A percentile compares a stretch with the other conserved stretches of the same genome.
phyloP scores from a whole-genome alignment of 192 early-diverging fungal genomes.

The Chytriomyces hyalinus region DNA sequence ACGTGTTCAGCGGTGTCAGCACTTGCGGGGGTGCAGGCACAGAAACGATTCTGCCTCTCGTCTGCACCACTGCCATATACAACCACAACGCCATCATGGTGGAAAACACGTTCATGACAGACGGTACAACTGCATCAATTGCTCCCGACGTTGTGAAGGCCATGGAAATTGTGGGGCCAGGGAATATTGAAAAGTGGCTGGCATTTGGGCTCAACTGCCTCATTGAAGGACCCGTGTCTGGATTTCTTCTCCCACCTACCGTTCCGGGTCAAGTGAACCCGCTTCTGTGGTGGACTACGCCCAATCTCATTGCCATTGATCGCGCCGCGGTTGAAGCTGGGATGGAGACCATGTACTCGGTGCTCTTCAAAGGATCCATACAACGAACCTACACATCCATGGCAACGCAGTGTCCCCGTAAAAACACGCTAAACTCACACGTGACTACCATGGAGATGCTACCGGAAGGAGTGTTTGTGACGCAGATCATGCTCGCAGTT shows the following conservation, averaged over 20 bases:
- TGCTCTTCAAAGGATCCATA: slow-evolving; percentile 27
- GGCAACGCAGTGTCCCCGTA: slow-evolving; percentile 8
- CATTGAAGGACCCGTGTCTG: neutral
- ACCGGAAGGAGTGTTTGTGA: neutral
- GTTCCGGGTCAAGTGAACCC: slow-evolving; percentile 31
- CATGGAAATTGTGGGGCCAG: neutral
- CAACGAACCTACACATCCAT: slow-evolving; percentile 15
- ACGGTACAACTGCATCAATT: slow-evolving; percentile 37
- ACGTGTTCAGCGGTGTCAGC: slow-evolving; percentile 17
- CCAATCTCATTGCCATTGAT: slow-evolving; percentile 34
- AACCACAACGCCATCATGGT: slow-evolving; percentile 7
- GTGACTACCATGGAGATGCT: slow-evolving; percentile 10
- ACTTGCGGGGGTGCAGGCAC: neutral
- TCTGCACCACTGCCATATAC: slow-evolving; percentile 20
- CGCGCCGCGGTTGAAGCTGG: slow-evolving; percentile 24
- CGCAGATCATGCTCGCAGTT: neutral
- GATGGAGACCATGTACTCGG: slow-evolving; percentile 35
- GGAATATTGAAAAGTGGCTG: neutral
- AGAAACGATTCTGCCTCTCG: neutral
- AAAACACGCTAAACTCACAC: slow-evolving; percentile 12
- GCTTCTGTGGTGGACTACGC: slow-evolving; percentile 36
- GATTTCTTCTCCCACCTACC: slow-evolving; percentile 1
- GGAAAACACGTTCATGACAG: slow-evolving; percentile 22
- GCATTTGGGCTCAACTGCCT: slow-evolving; percentile 1
- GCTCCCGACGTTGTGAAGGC: slow-evolving; percentile 15